Base-by-base conservation (phyloP, 768 basidiomycete genomes). In the Udeniomyces megalosporus region DNA sequence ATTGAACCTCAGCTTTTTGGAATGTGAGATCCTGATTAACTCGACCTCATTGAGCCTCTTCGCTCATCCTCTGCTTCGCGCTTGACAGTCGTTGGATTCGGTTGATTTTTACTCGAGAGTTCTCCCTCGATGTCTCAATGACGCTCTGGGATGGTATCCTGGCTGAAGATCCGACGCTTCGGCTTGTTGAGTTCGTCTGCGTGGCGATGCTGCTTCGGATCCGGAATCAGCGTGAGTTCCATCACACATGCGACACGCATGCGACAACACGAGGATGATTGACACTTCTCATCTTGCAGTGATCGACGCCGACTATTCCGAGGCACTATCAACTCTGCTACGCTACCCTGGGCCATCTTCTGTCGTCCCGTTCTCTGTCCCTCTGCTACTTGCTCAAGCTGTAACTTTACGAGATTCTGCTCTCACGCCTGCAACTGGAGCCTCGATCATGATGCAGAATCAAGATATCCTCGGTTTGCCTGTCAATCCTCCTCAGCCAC, bases 1-100 rank as follows among this genome's bases (percentile, higher is more conserved):
- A 84, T 97, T 46, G 95, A 99, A 72, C 91, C 92, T 4, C 95
- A 97, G 71, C 86, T 97, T 22, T 99, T 90, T 75, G 90, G 88
- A 61, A 91, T 97, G 86, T 91, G 74, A 72, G 87, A 75, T 12
- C 34, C 63, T 3, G 6, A n/a, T n/a, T n/a, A n/a, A n/a, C n/a
- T n/a, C n/a, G n/a, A n/a, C n/a, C n/a, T n/a, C n/a, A n/a, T n/a
- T n/a, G n/a, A n/a, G n/a, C n/a, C n/a, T n/a, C n/a, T 12, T 34
- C 31, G 12, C n/a, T 47, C 28, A 22, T 58, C n/a, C 47, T 44
- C 35, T 26, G 17, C 22, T 31, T n/a, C 10, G 54, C 26, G n/a
- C n/a, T n/a, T n/a, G n/a, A 22, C 29, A 92, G 89, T 62, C 91
- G 95, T 32, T 97, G 92, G 91, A 77, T 97, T 11, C 80, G 95